Conservation (phyloP, 2,329 filamentous ascomycete genomes). For the Pseudogymnoascus sp. region DNA sequence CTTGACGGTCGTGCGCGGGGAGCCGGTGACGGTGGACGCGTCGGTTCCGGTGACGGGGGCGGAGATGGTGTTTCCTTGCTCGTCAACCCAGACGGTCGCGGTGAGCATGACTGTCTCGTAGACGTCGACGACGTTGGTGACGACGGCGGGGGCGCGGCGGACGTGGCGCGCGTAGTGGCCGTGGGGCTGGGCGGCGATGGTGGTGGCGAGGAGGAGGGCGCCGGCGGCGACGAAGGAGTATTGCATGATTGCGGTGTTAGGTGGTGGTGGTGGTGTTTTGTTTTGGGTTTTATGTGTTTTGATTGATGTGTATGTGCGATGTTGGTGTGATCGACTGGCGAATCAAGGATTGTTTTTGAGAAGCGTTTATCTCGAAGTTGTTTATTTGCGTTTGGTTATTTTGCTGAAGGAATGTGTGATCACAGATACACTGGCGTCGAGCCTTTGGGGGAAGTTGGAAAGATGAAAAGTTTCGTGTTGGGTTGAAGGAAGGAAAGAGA, state of each 20-base stretch:
- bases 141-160: slow-evolving; percentile 35
- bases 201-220: slow-evolving; percentile 24
- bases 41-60: slow-evolving; percentile 20
- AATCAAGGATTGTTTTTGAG: slow-evolving; percentile 6
- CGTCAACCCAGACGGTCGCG: slow-evolving; percentile 36
- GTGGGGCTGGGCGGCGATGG: slow-evolving; percentile 28
- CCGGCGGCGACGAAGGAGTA: slow-evolving; percentile 25
- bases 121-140: slow-evolving; percentile 41
- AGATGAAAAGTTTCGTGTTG: neutral
- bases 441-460: neutral
- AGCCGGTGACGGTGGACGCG: slow-evolving; percentile 8
- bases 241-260: slow-evolving; percentile 29
- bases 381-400: neutral
- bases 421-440: slow-evolving; percentile 8
- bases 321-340: neutral
- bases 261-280: no score
- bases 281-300: neutral
- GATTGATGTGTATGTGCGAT: neutral
- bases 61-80: slow-evolving; percentile 18
- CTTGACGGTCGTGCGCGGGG: slow-evolving; percentile 10
- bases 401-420: neutral
- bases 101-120: slow-evolving; percentile 38
- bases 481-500: neutral
- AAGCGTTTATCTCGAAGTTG: slow-evolving; percentile 5
- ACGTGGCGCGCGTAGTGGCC: slow-evolving; percentile 29